A percentile compares a stretch with the other conserved stretches of the same genome.
Conservation (phyloP, 768 basidiomycete species). For the Leccinellum luteum region DNA sequence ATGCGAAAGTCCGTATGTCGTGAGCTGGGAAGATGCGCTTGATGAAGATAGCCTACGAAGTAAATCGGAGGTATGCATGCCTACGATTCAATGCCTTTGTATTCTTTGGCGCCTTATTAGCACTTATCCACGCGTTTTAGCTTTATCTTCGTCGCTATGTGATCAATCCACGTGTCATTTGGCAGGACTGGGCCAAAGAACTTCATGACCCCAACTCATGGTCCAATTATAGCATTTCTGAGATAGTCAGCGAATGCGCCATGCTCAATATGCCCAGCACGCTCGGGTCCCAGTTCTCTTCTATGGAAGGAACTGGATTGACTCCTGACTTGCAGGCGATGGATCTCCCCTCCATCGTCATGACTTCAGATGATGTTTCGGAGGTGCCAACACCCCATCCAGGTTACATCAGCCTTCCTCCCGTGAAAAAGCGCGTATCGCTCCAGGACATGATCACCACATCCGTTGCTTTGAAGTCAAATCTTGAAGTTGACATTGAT, state of each 20-base stretch:
- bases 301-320: not conserved
- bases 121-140: slow-evolving; percentile 35
- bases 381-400: slow-evolving; percentile 30
- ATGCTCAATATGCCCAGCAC: slow-evolving; percentile 64
- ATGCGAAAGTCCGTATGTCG: slow-evolving; percentile 58
- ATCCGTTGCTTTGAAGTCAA: slow-evolving; percentile 71
- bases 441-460: slow-evolving; percentile 74
- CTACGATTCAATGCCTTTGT: not conserved
- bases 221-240: slow-evolving; percentile 58
- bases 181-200: slow-evolving; percentile 62
- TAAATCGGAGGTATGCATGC: slow-evolving; percentile 60
- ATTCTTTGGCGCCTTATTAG: not conserved
- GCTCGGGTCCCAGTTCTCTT: slow-evolving; percentile 39
- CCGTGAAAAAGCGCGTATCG: slow-evolving; percentile 42
- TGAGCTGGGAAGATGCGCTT: slow-evolving; percentile 68
- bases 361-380: slow-evolving; percentile 23
- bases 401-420: slow-evolving; percentile 36
- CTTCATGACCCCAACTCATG: slow-evolving; percentile 64
- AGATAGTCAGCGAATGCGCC: slow-evolving; percentile 63
- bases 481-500: slow-evolving; percentile 59
- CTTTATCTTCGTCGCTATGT: slow-evolving; percentile 66
- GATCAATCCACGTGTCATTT: slow-evolving; percentile 72
- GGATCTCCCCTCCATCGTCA: slow-evolving; percentile 4
- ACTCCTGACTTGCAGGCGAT: slow-evolving; percentile 5
- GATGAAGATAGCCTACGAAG: slow-evolving; percentile 68